Evolutionary conservation across 1,284 basidiomycete genomes (phyloP).

Genomic region (Rhodotorula sp.): DNA sequence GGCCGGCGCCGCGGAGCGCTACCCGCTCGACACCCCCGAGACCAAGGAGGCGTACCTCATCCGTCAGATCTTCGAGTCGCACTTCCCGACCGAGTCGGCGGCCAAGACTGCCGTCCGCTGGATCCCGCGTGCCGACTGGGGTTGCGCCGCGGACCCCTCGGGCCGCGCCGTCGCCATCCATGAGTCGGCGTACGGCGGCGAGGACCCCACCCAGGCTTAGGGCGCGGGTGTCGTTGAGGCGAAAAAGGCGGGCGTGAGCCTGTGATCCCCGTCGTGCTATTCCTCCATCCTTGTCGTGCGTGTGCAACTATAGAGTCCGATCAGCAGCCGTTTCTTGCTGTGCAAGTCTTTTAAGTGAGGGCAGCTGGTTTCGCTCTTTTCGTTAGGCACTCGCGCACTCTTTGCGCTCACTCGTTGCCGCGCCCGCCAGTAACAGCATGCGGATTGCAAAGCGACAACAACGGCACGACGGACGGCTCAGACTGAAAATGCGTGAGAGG

Average conservation of each 20-base stretch:
- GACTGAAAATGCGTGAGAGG: neutral
- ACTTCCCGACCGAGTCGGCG: constrained; percentile 73
- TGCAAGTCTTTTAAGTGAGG: too few species aligned
- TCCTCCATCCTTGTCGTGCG: neutral
- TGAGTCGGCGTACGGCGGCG: constrained; percentile 73
- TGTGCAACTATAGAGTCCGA: neutral
- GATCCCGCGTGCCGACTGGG: constrained; percentile 49
- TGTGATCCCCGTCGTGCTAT: neutral
- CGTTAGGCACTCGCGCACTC: too few species aligned
- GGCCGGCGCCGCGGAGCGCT: constrained; percentile 71
- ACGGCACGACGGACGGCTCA: neutral
- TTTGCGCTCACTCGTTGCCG: too few species aligned
- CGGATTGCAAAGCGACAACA: neutral
- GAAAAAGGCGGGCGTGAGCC: neutral
- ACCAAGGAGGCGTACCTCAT: constrained; percentile 98
- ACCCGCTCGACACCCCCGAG: constrained; percentile 80
- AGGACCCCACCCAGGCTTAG: constrained; percentile 11
- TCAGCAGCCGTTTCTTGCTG: neutral
- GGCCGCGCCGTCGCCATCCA: constrained; percentile 95
- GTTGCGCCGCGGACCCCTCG: constrained; percentile 86
- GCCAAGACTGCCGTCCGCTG: constrained; percentile 88
- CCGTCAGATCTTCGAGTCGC: constrained; percentile 87
- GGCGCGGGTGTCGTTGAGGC: constrained; percentile 59
- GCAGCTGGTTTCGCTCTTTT: too few species aligned
- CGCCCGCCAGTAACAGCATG: too few species aligned